Percentiles rank a stretch among this genome's conserved stretches.
Conservation (phyloP, 108 stramenopile genomes). For the Skeletonema menzelii region DNA sequence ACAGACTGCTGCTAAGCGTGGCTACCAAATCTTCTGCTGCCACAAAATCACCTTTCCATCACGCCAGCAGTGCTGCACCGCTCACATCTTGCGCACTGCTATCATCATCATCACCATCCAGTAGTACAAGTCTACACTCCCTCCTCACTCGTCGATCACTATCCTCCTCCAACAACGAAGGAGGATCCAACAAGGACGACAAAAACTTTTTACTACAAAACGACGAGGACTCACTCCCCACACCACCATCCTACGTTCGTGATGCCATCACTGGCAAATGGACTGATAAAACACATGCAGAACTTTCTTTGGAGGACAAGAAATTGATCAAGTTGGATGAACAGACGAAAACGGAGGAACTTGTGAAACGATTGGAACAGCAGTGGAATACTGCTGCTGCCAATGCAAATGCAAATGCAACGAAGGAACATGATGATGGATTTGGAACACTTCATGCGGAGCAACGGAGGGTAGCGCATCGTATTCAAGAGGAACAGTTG, state of each 20-base stretch:
- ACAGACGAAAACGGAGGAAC: conserved; percentile 36
- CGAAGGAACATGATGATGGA: neutral
- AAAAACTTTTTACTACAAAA: conserved; percentile 20
- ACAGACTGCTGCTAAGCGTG: neutral
- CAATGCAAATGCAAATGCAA: neutral
- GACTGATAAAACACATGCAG: conserved; percentile 63
- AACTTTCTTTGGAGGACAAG: conserved; percentile 53
- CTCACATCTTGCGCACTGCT: neutral
- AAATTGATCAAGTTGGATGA: conserved; percentile 61
- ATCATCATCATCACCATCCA: neutral
- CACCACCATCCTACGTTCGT: conserved; percentile 73
- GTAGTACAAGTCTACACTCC: neutral
- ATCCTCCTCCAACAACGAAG: conserved; percentile 4
- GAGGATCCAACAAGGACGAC: conserved; percentile 3
- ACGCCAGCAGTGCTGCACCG: neutral
- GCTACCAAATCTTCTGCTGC: neutral
- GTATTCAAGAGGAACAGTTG: conserved; percentile 66
- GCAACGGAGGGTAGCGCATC: conserved; percentile 47
- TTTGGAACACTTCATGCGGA: conserved; percentile 25
- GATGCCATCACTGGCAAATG: conserved; percentile 81
- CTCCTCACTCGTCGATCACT: neutral
- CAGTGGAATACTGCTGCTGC: conserved; percentile 23
- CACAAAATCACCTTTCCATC: neutral
- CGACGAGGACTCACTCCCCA: conserved; percentile 17
- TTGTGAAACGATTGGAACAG: conserved; percentile 16